Base-by-base conservation (phyloP, 129 eudicot genomes). In the Lactuca saligna region DNA sequence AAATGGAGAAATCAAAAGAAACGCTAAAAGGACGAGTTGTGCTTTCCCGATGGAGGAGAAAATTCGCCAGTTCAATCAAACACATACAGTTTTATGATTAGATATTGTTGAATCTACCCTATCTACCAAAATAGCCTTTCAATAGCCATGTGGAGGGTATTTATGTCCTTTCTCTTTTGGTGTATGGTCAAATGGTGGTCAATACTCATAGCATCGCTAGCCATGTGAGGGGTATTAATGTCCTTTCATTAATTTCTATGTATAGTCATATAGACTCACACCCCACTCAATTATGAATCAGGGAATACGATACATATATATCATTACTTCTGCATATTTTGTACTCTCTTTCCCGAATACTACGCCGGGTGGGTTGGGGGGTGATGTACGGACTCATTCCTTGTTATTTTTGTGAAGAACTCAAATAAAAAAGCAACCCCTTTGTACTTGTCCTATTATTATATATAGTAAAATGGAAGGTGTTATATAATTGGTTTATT, bases 131-230 rank as follows among this genome's bases (percentile, higher is more conserved):
- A 11, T 20, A 44, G 62, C 33, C 66, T 14, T 55, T 73, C 66
- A 58, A 66, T 37, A 16, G 32, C 53, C 73, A 66, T 57, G 79
- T 59, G 74, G 75, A 75, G 80, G 80, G 80, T 75, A 75, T 75
- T 75, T 75, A 75, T 59, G 74, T 75, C 74, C 37, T 67, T 75
- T 59, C 61, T 37, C 8, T 57, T 48, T 75, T 59, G 15, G 16
- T 59, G 73, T 75, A 68, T 75, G 63, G 74, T 75, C 68, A 59
- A 67, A 13, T 39, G 42, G 72, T 32, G 62, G 73, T 75, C 68
- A 75, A 64, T 34, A 54, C 41, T 55, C 38, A 54, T 15, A 62
- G 42, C 12, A 4, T 63, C 39, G 42, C 50, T 74, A 75, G 62
- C 60, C 79, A 66, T 60, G 74, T 70, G 72, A 68, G 69, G 58